These are phyloP conservation scores for Rhodamnia rubescens DNA, from an alignment of 345 rosid species.

Conservation along the genomic window DNA sequence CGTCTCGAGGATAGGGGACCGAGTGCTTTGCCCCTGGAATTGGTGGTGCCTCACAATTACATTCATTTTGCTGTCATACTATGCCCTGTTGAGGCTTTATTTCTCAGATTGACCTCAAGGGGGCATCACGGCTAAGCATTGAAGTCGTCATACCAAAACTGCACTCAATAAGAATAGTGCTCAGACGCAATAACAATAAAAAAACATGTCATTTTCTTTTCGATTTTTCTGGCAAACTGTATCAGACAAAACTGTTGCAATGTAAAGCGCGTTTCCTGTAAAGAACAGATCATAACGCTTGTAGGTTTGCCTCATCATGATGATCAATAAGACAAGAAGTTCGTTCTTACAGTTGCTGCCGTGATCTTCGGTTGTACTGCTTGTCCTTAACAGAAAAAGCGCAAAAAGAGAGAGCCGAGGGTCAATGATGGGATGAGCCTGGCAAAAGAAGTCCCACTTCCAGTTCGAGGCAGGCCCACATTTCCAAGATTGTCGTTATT, in stretches of 20 bases:
- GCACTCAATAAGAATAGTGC: not conserved
- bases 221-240: not conserved
- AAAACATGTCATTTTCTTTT: not conserved
- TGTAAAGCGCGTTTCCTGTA: not conserved
- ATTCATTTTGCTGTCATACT: conserved; percentile 15
- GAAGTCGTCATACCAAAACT: not conserved
- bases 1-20: not conserved
- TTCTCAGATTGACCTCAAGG: not conserved
- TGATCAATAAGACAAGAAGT: not conserved
- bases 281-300: not conserved
- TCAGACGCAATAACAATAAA: not conserved
- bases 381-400: not conserved
- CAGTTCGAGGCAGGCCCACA: too few relatives aligned
- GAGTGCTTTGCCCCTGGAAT: conserved; percentile 1
- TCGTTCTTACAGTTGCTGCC: not conserved
- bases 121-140: not conserved
- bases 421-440: not conserved
- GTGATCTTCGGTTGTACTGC: not conserved
- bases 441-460: not conserved
- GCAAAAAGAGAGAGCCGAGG: not conserved
- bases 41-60: conserved; percentile 10
- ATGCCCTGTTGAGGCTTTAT: conserved; percentile 16
- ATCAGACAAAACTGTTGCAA: not conserved
- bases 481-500: too few relatives aligned
- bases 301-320: not conserved